These are phyloP conservation scores for Lenzites betulinus DNA, from an alignment of 768 basidiomycete genomes.

Conservation along the genomic window DNA sequence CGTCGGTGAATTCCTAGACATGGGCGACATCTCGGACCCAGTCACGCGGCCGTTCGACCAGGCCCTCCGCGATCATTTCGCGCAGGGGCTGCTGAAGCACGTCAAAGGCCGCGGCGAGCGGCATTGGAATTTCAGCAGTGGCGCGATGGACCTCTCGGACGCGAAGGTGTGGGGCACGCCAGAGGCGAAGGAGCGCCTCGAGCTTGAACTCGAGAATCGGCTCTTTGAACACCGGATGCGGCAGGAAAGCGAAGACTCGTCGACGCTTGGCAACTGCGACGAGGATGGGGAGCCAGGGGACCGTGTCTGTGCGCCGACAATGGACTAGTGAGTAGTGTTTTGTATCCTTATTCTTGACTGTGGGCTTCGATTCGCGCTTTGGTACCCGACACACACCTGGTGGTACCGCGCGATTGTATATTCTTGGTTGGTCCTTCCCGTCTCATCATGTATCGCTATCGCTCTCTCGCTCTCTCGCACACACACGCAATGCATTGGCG, in stretches of 20 bases:
- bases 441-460: too few species aligned
- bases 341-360: neutral
- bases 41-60: conserved; percentile 36
- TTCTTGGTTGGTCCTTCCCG: too few species aligned
- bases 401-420: too few species aligned
- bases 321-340: neutral
- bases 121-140: conserved; percentile 28
- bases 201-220: conserved; percentile 30
- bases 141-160: conserved; percentile 26
- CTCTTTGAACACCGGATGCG: conserved; percentile 22
- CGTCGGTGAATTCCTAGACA: conserved; percentile 27
- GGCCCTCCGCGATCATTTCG: conserved; percentile 36
- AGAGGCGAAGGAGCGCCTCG: conserved; percentile 29
- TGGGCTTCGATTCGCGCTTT: too few species aligned
- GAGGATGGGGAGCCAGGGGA: too few species aligned
- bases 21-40: conserved; percentile 35
- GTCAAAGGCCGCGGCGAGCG: conserved; percentile 36
- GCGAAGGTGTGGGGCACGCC: conserved; percentile 26
- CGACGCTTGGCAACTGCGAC: neutral
- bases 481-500: too few species aligned
- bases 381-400: too few species aligned
- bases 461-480: too few species aligned
- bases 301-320: too few species aligned
- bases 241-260: conserved; percentile 7
- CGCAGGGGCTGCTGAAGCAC: conserved; percentile 37